Base-by-base conservation (phyloP, 2,329 filamentous ascomycete genomes). In the Fusarium pseudoanthophilum region DNA sequence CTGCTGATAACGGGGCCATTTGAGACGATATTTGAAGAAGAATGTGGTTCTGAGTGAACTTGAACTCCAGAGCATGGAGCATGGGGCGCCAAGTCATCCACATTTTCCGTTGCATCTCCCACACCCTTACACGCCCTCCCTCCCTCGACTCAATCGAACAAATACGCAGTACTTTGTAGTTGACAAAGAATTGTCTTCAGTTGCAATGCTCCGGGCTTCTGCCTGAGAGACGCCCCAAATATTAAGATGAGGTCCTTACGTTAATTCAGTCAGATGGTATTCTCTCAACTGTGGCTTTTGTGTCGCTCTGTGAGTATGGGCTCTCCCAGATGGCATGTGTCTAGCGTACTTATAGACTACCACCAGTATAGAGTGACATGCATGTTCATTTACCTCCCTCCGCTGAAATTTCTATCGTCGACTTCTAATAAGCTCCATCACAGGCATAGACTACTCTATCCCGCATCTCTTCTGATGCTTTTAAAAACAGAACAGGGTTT, bases 51-150 rank as follows among this genome's bases (percentile, higher is more conserved):
- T 66, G 40, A 56, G 53, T 59, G 70, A 60, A 60, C 60, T 52
- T 59, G 72, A 60, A 63, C 60, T 52, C 55, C 55, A 59, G 60
- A 71, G 64, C 73, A 63, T 67, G 62, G 60, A 74, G 56, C 67
- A 67, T 69, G 74, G 74, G 73, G 66, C 69, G 71, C 75, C 76
- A 78, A 64, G 73, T 77, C 76, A 79, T 78, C 77, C 73, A 72
- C 72, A 76, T 78, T 76, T 76, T 66, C 75, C 70, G 73, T 75
- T 71, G 61, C 76, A 72, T 76, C 69, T 72, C 70, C 61, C 72
- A 74, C 76, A 77, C 74, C 72, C 68, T 72, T 74, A 60, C 64
- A 74, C 72, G 60, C 26, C 26, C 26, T 26, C 77, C 74, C 69
- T 64, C 75, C 76, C 69, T 78, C 69, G 63, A 76, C 66, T 75